Percentiles rank a stretch among this genome's conserved stretches.
phyloP scores from a whole-genome alignment of 2,329 filamentous ascomycete species.

The Hypoxylon sp. region DNA sequence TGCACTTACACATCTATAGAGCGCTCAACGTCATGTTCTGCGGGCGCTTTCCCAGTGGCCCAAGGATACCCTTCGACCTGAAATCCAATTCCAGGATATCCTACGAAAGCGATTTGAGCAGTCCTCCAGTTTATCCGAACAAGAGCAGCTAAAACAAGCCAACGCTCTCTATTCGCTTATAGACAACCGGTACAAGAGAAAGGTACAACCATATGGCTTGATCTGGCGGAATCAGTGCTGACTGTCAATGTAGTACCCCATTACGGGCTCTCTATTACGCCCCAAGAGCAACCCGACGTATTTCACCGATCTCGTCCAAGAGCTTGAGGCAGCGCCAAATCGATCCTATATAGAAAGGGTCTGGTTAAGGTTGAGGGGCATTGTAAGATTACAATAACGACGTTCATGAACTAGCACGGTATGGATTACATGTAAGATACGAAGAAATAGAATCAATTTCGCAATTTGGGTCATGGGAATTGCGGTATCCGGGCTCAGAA shows the following conservation, averaged over 20 bases:
- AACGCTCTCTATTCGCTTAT: constrained; percentile 73
- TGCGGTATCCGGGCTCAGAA: not conserved
- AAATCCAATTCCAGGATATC: constrained; percentile 73
- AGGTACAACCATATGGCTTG: constrained; percentile 57
- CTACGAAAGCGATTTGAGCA: constrained; percentile 64
- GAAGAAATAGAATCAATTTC: constrained; percentile 8
- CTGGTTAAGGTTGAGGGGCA: constrained; percentile 69
- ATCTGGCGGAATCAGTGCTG: not conserved
- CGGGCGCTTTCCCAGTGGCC: constrained; percentile 73
- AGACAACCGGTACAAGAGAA: constrained; percentile 71
- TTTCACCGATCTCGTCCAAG: constrained; percentile 72
- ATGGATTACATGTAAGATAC: constrained; percentile 20
- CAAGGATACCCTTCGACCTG: constrained; percentile 73
- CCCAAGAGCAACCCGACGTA: constrained; percentile 76
- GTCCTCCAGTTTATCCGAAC: constrained; percentile 57
- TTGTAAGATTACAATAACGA: constrained; percentile 70
- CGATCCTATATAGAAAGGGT: constrained; percentile 68
- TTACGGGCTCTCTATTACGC: constrained; percentile 66
- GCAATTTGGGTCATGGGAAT: constrained; percentile 1
- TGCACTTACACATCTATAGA: constrained; percentile 53
- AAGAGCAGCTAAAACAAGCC: constrained; percentile 68
- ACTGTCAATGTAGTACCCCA: constrained; percentile 58
- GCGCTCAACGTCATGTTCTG: constrained; percentile 64
- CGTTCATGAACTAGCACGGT: not conserved
- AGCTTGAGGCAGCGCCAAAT: constrained; percentile 74